Evolutionary conservation across 345 rosid species (phyloP), one percentile per base, ranked within the genome.

Genomic region (Schrenkiella parvula): DNA sequence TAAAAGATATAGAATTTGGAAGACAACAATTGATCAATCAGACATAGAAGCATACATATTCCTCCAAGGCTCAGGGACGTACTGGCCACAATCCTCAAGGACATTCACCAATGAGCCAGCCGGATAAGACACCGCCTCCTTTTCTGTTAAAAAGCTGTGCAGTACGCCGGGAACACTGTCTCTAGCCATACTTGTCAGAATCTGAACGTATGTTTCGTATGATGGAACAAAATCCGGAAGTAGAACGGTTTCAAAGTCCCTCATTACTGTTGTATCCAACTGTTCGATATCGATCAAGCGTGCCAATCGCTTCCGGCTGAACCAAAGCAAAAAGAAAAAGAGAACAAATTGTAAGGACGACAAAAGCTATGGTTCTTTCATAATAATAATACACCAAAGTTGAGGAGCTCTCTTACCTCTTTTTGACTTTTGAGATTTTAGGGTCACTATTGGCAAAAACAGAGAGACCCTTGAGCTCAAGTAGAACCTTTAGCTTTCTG

Each of bases 131-230:
- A 6, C 50, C 0, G 74, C 86, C 31, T 87, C 84, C 22, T 82
- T 82, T 34, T 72, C 55, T 0, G 82, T 74, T 17, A 90, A 12
- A 75, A 82, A 79, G 83, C 85, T 79, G 39, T 83, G 83, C 59
- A 87, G 56, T 29, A 63, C 37, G n/a, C 95, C 87, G 0, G 56
- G 14, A 68, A 80, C 79, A n/a, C 82, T 80, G 22, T 80, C 60
- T 35, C 83, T 84, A 7, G 90, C 90, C 86, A 85, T 87, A 66
- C 79, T 83, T 0, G 76, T 81, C 53, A 85, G 80, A 19, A 85
- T 80, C 64, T 80, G 63, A 41, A 72, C 65, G 32, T 82, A 83
- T 25, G 35, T 72, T 13, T 78, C 79, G 1, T 73, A 76, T 0
- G 78, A 80, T 1, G 57, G 53, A 50, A 80, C 75, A 37, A 83